Evolutionary conservation across 2,329 filamentous ascomycete genomes (phyloP).

Genomic region (Fusarium drepaniforme): DNA sequence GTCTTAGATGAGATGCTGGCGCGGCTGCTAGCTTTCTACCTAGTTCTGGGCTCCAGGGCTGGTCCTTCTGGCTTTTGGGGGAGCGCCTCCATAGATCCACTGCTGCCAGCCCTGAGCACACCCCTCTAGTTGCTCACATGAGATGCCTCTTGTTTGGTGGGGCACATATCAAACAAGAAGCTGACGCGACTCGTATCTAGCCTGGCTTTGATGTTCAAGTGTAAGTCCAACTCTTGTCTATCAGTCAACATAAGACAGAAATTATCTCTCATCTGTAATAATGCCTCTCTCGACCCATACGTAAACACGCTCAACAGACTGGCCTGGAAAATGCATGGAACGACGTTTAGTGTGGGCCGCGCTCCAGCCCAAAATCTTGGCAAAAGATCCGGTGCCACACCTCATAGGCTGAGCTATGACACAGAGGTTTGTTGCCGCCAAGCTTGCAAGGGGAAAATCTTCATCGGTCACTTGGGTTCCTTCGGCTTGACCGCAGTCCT

Average conservation of each 20-base stretch:
- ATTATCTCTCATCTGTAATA: background rate
- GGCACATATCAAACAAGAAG: background rate
- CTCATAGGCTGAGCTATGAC: conserved; percentile 16
- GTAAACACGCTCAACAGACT: background rate
- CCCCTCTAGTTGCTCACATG: conserved; percentile 11
- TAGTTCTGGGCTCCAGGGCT: background rate
- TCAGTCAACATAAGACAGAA: background rate
- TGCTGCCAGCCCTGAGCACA: background rate
- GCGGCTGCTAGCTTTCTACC: conserved; percentile 1
- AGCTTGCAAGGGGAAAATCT: conserved; percentile 1
- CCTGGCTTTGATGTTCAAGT: background rate
- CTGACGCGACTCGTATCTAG: background rate
- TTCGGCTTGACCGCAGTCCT: background rate
- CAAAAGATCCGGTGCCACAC: conserved; percentile 12
- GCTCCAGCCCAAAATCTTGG: conserved; percentile 31
- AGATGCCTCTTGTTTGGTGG: background rate
- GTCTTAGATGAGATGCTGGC: conserved; percentile 2
- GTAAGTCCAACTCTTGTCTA: background rate
- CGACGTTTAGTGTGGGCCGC: conserved; percentile 30
- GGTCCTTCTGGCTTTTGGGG: background rate
- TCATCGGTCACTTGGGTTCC: conserved; percentile 9
- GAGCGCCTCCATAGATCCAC: background rate
- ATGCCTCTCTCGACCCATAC: conserved; percentile 4
- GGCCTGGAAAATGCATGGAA: conserved; percentile 31
- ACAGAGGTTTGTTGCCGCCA: conserved; percentile 22